Conservation (phyloP, 208 protist genomes). For the Borovskyia barvae region DNA sequence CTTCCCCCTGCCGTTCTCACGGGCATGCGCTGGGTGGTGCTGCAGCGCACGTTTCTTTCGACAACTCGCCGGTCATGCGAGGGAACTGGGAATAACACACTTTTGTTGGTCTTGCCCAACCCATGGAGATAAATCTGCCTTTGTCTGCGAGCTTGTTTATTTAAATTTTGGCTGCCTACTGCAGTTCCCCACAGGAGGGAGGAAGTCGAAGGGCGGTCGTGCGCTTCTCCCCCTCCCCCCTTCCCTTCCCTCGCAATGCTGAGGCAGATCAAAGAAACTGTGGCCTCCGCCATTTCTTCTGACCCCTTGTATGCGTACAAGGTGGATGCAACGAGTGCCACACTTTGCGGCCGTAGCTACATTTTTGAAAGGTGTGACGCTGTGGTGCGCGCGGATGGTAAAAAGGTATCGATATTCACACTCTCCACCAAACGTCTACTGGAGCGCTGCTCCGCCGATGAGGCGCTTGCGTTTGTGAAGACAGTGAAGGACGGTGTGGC, state of each 20-base stretch:
- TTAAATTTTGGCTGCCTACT: too few species aligned
- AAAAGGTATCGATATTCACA: conserved; percentile 46
- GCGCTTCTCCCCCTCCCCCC: neutral
- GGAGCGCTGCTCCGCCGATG: conserved; percentile 18
- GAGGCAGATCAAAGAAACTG: conserved; percentile 38
- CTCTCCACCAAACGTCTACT: conserved; percentile 31
- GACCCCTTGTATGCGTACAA: conserved; percentile 41
- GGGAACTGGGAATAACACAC: too few species aligned
- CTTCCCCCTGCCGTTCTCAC: too few species aligned
- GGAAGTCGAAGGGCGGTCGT: too few species aligned
- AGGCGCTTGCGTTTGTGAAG: conserved; percentile 27
- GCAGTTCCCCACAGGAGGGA: too few species aligned
- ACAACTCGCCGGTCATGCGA: too few species aligned
- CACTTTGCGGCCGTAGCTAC: conserved; percentile 28
- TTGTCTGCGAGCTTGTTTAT: too few species aligned
- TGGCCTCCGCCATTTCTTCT: conserved; percentile 27
- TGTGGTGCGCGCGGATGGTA: conserved; percentile 29
- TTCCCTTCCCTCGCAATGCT: conserved; percentile 15
- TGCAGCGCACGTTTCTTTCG: too few species aligned
- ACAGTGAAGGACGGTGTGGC: conserved; percentile 26
- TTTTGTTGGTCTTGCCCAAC: too few species aligned
- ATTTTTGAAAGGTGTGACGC: conserved; percentile 43
- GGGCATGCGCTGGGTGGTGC: too few species aligned
- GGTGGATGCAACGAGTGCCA: conserved; percentile 16
- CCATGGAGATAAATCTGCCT: too few species aligned